Evolutionary conservation across 768 basidiomycete species (phyloP), one percentile per base, ranked within the genome.

Genomic region (Boletus barrowsii): DNA sequence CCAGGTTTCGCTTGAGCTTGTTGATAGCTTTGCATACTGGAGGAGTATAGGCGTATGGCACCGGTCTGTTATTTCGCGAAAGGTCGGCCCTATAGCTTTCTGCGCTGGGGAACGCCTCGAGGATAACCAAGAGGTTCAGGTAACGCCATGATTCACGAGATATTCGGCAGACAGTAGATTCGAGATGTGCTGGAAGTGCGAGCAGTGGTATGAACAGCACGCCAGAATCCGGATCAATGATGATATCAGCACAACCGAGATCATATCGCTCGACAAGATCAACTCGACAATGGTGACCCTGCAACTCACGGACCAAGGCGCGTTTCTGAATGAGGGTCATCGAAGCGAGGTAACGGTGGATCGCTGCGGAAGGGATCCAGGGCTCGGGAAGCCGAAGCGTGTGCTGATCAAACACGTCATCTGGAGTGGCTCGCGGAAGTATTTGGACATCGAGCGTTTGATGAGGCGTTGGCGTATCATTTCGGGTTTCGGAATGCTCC

Each of bases 261-360:
- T 71, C 67, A 13, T 81, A 79, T 33, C 90, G 81, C 63, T 92
- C 90, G 4, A 84, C 76, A 13, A 91, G 76, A 29, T 80, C 76
- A 22, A 90, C 72, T 11, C 69, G 68, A 56, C 78, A 82, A 13
- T 71, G 62, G 14, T 60, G 63, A 11, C 76, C 73, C 17, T 73
- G 71, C 24, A 92, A 75, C 11, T 74, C 68, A 4, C 76, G 78
- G 39, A 86, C 76, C 3, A 92, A 72, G 18, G 74, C 76, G 47
- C 81, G 84, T 58, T 84, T 86, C 66, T 90, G 90, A 8, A 91
- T 74, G 18, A 90, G 58, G 29, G 82, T 75, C 56, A 90, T 65
- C 29, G 87, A 90, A 15, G 81, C 82, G 70, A 92, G 74, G 62
- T 91, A 92, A 26, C 76, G 78, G 65, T 90, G 88, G 17, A 63